Percentiles rank a stretch among this genome's conserved stretches.
phyloP scores from a whole-genome alignment of 192 early-diverging fungal species.

The Phycomyces blakesleeanus region DNA sequence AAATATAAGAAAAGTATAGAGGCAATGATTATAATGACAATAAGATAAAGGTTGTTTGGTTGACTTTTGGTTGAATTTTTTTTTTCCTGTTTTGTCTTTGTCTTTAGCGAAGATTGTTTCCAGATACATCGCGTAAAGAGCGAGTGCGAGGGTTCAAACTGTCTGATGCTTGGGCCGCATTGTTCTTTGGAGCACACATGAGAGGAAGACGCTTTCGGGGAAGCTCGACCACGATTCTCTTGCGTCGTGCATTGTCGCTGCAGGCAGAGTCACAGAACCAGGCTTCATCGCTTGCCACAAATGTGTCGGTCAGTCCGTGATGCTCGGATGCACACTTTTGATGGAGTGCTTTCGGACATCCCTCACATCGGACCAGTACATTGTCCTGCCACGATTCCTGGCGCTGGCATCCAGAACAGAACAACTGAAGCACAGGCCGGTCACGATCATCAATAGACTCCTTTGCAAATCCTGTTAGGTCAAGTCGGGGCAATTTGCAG shows the following conservation, averaged over 20 bases:
- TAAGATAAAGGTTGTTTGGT: too few relatives aligned
- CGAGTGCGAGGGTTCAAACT: conserved; percentile 8
- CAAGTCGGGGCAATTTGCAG: conserved; percentile 80
- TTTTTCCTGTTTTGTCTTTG: too few relatives aligned
- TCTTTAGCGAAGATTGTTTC: background rate
- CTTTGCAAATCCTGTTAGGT: conserved; percentile 70
- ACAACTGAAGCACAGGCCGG: conserved; percentile 87
- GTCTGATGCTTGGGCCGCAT: background rate
- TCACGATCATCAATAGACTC: conserved; percentile 77
- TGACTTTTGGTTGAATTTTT: too few relatives aligned
- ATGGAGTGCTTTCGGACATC: conserved; percentile 81
- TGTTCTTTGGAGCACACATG: conserved; percentile 55
- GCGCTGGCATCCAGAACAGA: conserved; percentile 72
- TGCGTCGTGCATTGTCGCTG: conserved; percentile 49
- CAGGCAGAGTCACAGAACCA: conserved; percentile 66
- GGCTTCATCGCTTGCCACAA: conserved; percentile 42
- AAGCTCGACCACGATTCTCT: conserved; percentile 57
- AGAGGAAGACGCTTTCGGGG: conserved; percentile 59
- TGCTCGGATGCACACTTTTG: conserved; percentile 53
- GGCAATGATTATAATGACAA: too few relatives aligned
- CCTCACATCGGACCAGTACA: conserved; percentile 74
- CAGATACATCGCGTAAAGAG: conserved; percentile 15
- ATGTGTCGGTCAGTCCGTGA: conserved; percentile 38
- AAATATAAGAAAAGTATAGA: too few relatives aligned
- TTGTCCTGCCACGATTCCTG: conserved; percentile 59